phyloP scores from a whole-genome alignment of 352 stramenopile genomes.

The Globisporangium okanoganense region DNA sequence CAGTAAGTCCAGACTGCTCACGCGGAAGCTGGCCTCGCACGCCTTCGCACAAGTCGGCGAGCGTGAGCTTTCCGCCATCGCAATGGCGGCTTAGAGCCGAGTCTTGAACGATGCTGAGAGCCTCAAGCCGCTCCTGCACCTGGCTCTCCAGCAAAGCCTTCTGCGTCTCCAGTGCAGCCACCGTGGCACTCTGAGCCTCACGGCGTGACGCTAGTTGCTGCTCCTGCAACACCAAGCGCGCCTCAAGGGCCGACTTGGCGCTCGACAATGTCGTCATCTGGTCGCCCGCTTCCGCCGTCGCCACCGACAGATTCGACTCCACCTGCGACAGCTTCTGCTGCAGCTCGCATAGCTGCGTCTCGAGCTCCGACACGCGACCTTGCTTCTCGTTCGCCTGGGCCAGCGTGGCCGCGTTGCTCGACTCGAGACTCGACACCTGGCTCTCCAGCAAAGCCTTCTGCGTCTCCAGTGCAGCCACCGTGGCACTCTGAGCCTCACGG shows the following conservation, averaged over 20 bases:
- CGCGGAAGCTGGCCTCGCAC: neutral
- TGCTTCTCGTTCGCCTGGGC: slow-evolving; percentile 13
- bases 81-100: neutral
- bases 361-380: neutral
- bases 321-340: neutral
- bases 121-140: too few relatives aligned
- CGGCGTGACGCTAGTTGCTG: too few relatives aligned
- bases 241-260: too few relatives aligned
- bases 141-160: neutral
- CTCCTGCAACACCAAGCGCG: too few relatives aligned
- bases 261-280: neutral
- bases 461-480: slow-evolving; percentile 16
- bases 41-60: neutral
- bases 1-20: neutral
- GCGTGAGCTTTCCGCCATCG: neutral
- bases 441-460: slow-evolving; percentile 20
- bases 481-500: slow-evolving; percentile 8
- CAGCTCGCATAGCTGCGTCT: too few relatives aligned
- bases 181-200: slow-evolving; percentile 8
- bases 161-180: neutral
- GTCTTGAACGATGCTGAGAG: neutral
- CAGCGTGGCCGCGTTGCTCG: slow-evolving; percentile 11
- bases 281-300: too few relatives aligned
- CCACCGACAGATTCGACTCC: too few relatives aligned
- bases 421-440: slow-evolving; percentile 21